phyloP scores from a whole-genome alignment of 176 grass and related monocot genomes.

The Coix lacrymajobi region DNA sequence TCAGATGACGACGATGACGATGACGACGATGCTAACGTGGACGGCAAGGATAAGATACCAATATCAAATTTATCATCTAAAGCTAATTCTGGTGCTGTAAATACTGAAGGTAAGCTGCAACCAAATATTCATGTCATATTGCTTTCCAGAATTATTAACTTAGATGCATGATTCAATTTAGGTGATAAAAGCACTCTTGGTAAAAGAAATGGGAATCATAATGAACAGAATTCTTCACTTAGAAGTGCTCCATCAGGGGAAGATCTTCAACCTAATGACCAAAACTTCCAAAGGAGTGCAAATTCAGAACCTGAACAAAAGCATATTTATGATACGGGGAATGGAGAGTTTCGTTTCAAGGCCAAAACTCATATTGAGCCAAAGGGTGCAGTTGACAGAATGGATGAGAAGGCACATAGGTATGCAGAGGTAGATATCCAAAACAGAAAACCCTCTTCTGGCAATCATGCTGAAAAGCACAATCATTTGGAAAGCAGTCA shows the following conservation, averaged over 20 bases:
- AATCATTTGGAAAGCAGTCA: slow-evolving; percentile 16
- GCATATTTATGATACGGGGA: slow-evolving; percentile 6
- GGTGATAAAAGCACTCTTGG: slow-evolving; percentile 20
- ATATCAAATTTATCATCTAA: slow-evolving; percentile 28
- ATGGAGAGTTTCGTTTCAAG: slow-evolving; percentile 17
- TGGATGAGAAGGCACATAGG: slow-evolving; percentile 9
- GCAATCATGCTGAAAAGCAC: slow-evolving; percentile 23
- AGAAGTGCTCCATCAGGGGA: slow-evolving; percentile 13
- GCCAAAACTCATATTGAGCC: slow-evolving; percentile 4
- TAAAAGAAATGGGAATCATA: background rate
- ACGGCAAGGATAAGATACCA: slow-evolving; percentile 25
- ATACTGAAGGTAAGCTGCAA: slow-evolving; percentile 31
- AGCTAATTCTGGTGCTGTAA: slow-evolving; percentile 24
- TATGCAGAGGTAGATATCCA: background rate
- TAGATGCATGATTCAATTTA: slow-evolving; percentile 18
- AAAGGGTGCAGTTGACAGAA: slow-evolving; percentile 14
- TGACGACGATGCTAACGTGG: slow-evolving; percentile 38
- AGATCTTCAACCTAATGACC: slow-evolving; percentile 7
- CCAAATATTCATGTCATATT: background rate
- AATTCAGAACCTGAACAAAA: background rate
- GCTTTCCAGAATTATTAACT: slow-evolving; percentile 22
- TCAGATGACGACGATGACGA: slow-evolving; percentile 61
- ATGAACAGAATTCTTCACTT: background rate
- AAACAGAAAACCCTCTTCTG: slow-evolving; percentile 14
- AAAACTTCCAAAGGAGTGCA: background rate